phyloP scores from a whole-genome alignment of 345 rosid genomes.

The Ceriops zippeliana region DNA sequence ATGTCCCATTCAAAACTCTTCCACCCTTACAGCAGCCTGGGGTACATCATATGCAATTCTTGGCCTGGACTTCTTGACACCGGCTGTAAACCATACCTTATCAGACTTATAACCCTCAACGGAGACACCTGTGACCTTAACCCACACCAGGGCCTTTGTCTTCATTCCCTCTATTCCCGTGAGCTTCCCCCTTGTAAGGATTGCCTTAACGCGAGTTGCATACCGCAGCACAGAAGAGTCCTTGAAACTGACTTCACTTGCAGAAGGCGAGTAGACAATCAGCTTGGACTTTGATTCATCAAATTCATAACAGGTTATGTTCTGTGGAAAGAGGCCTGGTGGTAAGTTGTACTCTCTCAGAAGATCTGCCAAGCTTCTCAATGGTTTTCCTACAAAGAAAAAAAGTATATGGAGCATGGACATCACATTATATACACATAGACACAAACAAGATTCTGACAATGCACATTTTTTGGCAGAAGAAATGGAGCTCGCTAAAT shows the following conservation, averaged over 20 bases:
- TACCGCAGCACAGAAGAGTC: conserved; percentile 83
- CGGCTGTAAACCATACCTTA: conserved; percentile 93
- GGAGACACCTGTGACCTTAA: conserved; percentile 71
- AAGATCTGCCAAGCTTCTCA: conserved; percentile 74
- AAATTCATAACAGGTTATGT: conserved; percentile 80
- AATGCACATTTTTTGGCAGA: too few species aligned
- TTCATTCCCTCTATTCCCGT: conserved; percentile 88
- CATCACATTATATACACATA: neutral
- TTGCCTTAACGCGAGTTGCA: conserved; percentile 76
- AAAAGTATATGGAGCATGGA: neutral
- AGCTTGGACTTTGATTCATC: conserved; percentile 82
- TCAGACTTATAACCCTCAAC: conserved; percentile 75
- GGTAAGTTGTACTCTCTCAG: conserved; percentile 90
- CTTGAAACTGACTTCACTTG: conserved; percentile 75
- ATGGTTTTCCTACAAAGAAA: conserved; percentile 59
- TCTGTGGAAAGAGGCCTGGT: conserved; percentile 83
- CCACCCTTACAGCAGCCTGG: conserved; percentile 55
- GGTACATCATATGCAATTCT: conserved; percentile 62
- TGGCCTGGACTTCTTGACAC: conserved; percentile 81
- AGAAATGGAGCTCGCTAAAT: too few species aligned
- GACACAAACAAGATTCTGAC: neutral
- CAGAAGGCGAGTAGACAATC: conserved; percentile 67
- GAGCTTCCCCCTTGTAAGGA: conserved; percentile 68
- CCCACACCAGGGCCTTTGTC: conserved; percentile 93
- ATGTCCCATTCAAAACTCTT: conserved; percentile 53